Base-by-base conservation (phyloP, 2,329 filamentous ascomycete species). In the Calonectria hongkongensis region DNA sequence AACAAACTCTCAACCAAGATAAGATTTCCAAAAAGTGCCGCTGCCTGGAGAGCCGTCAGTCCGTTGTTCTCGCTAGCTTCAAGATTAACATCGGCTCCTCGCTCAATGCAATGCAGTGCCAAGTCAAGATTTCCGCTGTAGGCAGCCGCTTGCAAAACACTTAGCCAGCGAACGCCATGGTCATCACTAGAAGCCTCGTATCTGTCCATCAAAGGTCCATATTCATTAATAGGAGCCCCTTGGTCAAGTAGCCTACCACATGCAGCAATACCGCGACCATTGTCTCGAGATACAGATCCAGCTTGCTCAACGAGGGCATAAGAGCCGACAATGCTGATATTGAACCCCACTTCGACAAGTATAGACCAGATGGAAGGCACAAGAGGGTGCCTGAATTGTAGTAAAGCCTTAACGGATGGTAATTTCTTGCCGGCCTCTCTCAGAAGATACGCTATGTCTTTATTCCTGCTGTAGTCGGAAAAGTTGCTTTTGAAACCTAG, bases 181-280 rank as follows among this genome's bases (percentile, higher is more conserved):
- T 15, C 50, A 36, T 54, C 30, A 10, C 4, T 10, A 36, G 7
- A 12, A 33, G 5, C 16, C n/a, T 15, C 13, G 18, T 21, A 36
- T 54, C 8, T 33, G 15, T 36, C 28, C 5, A 54, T 13, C 1
- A 28, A 2, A n/a, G 50, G 50, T 18, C 54, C 54, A 21, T 68
- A 68, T 12, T 9, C 21, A 51, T 68, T 33, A 30, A 68, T 62
- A 12, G 56, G 21, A 27, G 47, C 21, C n/a, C 66, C 66, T 21
- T 18, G 16, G 28, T 68, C 66, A 21, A 68, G 21, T 3, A 68
- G n/a, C 6, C 4, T 10, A 25, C 54, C 54, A 15, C 54, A 60
- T 27, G 21, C n/a, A 3, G 30, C 21, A 28, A 60, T 60, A 2
- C 54, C 54, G 10, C 33, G 33, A 12, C 54, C 21, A 1, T 33